Conservation (phyloP, 805 yeast species). For the Myxozyma geophila region DNA sequence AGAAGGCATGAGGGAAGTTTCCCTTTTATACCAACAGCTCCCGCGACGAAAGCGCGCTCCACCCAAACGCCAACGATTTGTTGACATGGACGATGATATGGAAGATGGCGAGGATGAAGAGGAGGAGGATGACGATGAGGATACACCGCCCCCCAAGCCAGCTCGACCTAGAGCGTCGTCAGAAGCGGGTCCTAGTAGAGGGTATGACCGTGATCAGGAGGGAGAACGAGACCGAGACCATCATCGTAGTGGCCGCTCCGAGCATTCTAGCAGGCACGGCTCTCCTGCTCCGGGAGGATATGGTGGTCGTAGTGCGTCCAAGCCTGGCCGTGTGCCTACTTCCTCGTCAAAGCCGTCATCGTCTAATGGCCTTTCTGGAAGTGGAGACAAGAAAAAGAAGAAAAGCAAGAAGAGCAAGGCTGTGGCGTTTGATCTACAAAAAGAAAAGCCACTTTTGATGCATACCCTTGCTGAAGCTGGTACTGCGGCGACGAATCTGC, state of each 20-base stretch:
- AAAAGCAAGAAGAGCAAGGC: not conserved
- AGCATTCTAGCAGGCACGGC: constrained; percentile 6
- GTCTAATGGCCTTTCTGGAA: not conserved
- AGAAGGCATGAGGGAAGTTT: constrained; percentile 56
- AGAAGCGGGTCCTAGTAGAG: constrained; percentile 1
- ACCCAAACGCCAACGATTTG: constrained; percentile 37
- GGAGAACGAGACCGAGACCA: not conserved
- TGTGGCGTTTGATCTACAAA: constrained; percentile 48
- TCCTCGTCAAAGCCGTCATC: not conserved
- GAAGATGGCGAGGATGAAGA: constrained; percentile 31
- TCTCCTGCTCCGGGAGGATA: constrained; percentile 2
- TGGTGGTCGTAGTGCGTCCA: not conserved
- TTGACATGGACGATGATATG: constrained; percentile 30
- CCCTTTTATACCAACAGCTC: constrained; percentile 51
- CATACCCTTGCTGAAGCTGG: constrained; percentile 74
- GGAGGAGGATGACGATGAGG: constrained; percentile 23
- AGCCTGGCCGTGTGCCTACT: not conserved
- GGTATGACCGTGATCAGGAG: not conserved
- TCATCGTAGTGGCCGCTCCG: constrained; percentile 1
- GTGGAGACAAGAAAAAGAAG: constrained; percentile 4
- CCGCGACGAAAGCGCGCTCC: constrained; percentile 47
- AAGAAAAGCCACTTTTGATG: constrained; percentile 75
- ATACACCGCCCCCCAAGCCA: constrained; percentile 28
- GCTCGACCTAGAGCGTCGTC: constrained; percentile 24
- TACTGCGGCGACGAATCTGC: constrained; percentile 70